Conservation (phyloP, 495 filamentous ascomycete species). For the Mycothermus thermophilus region DNA sequence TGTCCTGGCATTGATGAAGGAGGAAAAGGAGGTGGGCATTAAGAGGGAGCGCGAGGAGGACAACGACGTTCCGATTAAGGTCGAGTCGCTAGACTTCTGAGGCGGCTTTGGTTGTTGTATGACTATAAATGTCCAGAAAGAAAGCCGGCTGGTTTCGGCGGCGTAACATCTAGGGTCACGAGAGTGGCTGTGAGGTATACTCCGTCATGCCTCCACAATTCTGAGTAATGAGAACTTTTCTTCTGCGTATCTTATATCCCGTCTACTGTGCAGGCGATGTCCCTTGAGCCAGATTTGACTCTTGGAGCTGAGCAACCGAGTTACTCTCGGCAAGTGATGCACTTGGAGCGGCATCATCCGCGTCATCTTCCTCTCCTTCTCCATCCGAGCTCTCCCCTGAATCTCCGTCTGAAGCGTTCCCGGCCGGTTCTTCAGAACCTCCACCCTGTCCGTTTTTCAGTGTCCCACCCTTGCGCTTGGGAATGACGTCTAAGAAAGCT, state of each 20-base stretch:
- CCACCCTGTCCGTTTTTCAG: constrained; percentile 25
- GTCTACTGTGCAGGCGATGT: too few species aligned
- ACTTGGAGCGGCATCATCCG: neutral
- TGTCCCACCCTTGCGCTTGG: constrained; percentile 65
- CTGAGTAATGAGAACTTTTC: too few species aligned
- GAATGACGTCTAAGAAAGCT: constrained; percentile 77
- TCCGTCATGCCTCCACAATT: too few species aligned
- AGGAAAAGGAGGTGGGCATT: constrained; percentile 60
- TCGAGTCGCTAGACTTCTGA: constrained; percentile 4
- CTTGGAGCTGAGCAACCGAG: too few species aligned
- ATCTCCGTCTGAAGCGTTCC: constrained; percentile 12
- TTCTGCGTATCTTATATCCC: too few species aligned
- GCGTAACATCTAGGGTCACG: too few species aligned
- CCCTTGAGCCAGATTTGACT: too few species aligned
- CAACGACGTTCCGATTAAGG: constrained; percentile 10
- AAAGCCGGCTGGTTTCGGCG: too few species aligned
- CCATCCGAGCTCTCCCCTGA: too few species aligned
- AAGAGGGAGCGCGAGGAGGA: constrained; percentile 48
- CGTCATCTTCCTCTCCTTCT: constrained; percentile 4
- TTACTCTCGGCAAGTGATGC: too few species aligned
- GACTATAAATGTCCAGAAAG: neutral
- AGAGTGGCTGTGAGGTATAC: too few species aligned
- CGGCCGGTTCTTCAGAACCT: constrained; percentile 19
- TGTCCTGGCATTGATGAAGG: constrained; percentile 62
- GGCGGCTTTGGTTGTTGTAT: neutral